Base-by-base conservation (phyloP, 768 basidiomycete genomes). In the Dictyophora rubrovolvata region DNA sequence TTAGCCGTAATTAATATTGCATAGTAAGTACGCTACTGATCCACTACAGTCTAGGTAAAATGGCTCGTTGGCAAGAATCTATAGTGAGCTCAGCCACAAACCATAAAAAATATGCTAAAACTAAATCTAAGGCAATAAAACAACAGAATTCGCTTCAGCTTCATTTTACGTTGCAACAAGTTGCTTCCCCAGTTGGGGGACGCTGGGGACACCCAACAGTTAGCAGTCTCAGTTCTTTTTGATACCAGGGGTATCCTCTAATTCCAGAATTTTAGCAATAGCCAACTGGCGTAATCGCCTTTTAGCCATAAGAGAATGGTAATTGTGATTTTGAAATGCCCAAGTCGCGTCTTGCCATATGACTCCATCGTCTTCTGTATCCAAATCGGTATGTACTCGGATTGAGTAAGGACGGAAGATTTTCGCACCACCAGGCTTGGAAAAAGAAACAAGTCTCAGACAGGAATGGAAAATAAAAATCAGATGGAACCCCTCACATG, bases 311-410 rank as follows among this genome's bases (percentile, higher is more conserved):
- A 77, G 73, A 14, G 84, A 83, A 64, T 89, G 87, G 57, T 81
- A 82, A 65, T 89, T 91, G 64, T 87, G 70, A 14, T 86, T 86
- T 57, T 78, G 74, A 71, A 86, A 89, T 0, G 86, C 84, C 76
- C 79, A 79, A 6, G 77, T 77, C 0, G 84, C 83, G 51, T 84
- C 76, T 58, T 69, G 70, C 69, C 73, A 69, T 3, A 60, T 48
- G 16, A 52, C 20, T 3, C 28, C 7, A 34, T 64, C 36, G 1
- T 33, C 46, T n/a, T 56, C 51, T 48, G 53, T 53, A 52, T 60
- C 37, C 54, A 63, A 61, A 42, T 63, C 60, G 35, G 69, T 62
- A 33, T 54, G 55, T 23, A 59, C 56, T 3, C 67, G 66, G 12
- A 72, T 37, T 0, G 82, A 72, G 68, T 84, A 85, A 59, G 73